These are phyloP conservation scores for Flammula alnicola DNA, from an alignment of 1,284 basidiomycete species.

Conservation along the genomic window DNA sequence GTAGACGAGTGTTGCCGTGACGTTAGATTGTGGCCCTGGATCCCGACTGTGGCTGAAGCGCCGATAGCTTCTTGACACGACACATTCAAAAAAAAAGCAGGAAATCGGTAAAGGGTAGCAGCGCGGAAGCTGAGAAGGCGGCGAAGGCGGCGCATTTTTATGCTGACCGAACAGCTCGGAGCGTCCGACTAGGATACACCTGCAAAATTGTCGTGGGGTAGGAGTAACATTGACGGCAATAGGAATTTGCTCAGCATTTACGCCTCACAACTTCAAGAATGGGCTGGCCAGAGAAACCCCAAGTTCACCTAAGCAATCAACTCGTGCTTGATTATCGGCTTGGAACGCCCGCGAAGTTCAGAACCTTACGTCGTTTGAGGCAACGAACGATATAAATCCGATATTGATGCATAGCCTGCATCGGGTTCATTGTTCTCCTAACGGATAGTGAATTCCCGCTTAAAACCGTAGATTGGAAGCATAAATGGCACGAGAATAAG, in stretches of 20 bases:
- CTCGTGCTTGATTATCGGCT: too few species aligned
- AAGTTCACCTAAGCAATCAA: too few species aligned
- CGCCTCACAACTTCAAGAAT: too few species aligned
- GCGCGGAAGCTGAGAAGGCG: constrained; percentile 18
- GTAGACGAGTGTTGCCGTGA: constrained; percentile 4
- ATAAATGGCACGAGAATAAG: constrained; percentile 10
- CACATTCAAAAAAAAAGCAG: constrained; percentile 2
- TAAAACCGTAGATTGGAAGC: constrained; percentile 15
- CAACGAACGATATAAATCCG: constrained; percentile 4
- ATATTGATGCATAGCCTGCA: constrained; percentile 2
- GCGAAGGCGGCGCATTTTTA: constrained; percentile 7
- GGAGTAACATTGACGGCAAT: too few species aligned
- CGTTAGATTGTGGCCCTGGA: not conserved
- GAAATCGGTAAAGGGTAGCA: constrained; percentile 2
- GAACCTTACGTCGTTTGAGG: not conserved
- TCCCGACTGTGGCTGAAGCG: not conserved
- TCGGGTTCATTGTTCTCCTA: not conserved
- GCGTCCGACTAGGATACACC: constrained; percentile 1
- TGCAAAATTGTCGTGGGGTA: not conserved
- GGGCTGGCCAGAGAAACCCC: too few species aligned
- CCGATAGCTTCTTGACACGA: constrained; percentile 2
- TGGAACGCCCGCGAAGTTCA: too few species aligned
- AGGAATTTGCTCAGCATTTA: too few species aligned
- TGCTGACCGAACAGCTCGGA: constrained; percentile 5
- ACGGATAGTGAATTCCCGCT: constrained; percentile 2